Percentiles rank a stretch among this genome's conserved stretches.
phyloP scores from a whole-genome alignment of 2,329 filamentous ascomycete genomes.

The Cladosporium sp. region DNA sequence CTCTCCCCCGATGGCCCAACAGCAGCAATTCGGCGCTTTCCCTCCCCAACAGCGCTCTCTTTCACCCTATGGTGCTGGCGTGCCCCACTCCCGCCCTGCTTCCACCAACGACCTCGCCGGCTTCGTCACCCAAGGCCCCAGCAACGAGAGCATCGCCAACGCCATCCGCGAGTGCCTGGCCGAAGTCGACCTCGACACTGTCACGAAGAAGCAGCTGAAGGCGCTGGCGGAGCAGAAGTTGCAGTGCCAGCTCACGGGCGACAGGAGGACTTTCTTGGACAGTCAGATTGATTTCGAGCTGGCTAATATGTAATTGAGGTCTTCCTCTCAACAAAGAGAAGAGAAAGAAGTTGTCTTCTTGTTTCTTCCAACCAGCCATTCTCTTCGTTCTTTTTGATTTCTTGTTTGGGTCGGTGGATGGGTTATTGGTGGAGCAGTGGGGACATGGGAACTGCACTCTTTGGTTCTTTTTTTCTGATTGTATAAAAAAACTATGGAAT shows the following conservation, averaged over 20 bases:
- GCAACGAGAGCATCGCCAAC: conserved; percentile 77
- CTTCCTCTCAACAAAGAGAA: background rate
- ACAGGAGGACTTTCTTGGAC: conserved; percentile 87
- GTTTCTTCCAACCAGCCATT: background rate
- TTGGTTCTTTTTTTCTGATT: background rate
- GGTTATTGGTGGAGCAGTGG: background rate
- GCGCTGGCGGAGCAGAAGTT: conserved; percentile 90
- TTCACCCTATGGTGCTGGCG: conserved; percentile 22
- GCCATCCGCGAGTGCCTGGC: conserved; percentile 78
- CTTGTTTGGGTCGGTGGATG: background rate
- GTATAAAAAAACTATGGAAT: background rate
- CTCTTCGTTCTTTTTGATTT: background rate
- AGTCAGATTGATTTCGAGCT: conserved; percentile 90
- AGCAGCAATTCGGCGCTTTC: conserved; percentile 18
- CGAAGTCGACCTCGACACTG: conserved; percentile 92
- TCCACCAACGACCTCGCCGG: conserved; percentile 33
- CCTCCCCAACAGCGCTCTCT: conserved; percentile 22
- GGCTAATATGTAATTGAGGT: conserved; percentile 71
- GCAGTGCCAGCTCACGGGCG: conserved; percentile 83
- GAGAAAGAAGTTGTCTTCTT: background rate
- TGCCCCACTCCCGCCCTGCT: conserved; percentile 23
- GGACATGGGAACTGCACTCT: background rate
- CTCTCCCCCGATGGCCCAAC: conserved; percentile 24
- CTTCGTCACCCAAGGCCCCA: conserved; percentile 68
- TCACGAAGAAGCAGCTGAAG: conserved; percentile 91